A percentile compares a stretch with the other conserved stretches of the same genome.
These are phyloP conservation scores for Penicillium sp. DNA, from an alignment of 2,329 filamentous ascomycete genomes.

Conservation along the genomic window DNA sequence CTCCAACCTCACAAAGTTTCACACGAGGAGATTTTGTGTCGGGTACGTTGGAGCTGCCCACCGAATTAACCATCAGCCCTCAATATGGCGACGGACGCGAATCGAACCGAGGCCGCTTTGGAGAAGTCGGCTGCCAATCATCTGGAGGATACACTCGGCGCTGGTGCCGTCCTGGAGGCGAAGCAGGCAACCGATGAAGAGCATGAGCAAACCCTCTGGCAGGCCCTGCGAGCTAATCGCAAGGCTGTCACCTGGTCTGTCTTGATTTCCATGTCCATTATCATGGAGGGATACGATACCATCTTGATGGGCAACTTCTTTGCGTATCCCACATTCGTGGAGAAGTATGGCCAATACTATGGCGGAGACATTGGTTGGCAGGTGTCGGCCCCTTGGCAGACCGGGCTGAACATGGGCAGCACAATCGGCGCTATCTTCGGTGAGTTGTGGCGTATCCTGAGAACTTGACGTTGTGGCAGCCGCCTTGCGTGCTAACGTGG, in stretches of 20 bases:
- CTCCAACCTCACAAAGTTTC: not conserved
- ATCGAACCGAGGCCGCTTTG: slow-evolving; percentile 20
- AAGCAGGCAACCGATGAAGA: slow-evolving; percentile 26
- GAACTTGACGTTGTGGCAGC: too few relatives aligned
- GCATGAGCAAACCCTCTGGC: slow-evolving; percentile 21
- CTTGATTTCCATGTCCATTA: slow-evolving; percentile 49
- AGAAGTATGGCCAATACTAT: slow-evolving; percentile 34
- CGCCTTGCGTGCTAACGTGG: slow-evolving; percentile 3
- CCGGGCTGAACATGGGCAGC: slow-evolving; percentile 53
- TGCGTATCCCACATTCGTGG: slow-evolving; percentile 49
- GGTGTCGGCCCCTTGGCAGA: slow-evolving; percentile 62
- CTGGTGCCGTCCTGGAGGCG: slow-evolving; percentile 25
- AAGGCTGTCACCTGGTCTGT: slow-evolving; percentile 40
- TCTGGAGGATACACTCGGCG: slow-evolving; percentile 31
- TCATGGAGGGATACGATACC: slow-evolving; percentile 59
- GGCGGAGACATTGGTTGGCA: slow-evolving; percentile 17
- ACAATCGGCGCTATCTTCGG: slow-evolving; percentile 27
- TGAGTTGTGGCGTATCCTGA: not conserved
- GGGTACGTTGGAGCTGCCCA: not conserved
- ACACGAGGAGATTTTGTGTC: not conserved
- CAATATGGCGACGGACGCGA: slow-evolving; percentile 9
- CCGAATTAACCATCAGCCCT: not conserved
- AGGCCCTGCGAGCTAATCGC: slow-evolving; percentile 22
- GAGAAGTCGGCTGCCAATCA: slow-evolving; percentile 31
- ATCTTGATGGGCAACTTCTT: slow-evolving; percentile 55